Base-by-base conservation (phyloP, 352 stramenopile species). In the Phytophthora meadii region DNA sequence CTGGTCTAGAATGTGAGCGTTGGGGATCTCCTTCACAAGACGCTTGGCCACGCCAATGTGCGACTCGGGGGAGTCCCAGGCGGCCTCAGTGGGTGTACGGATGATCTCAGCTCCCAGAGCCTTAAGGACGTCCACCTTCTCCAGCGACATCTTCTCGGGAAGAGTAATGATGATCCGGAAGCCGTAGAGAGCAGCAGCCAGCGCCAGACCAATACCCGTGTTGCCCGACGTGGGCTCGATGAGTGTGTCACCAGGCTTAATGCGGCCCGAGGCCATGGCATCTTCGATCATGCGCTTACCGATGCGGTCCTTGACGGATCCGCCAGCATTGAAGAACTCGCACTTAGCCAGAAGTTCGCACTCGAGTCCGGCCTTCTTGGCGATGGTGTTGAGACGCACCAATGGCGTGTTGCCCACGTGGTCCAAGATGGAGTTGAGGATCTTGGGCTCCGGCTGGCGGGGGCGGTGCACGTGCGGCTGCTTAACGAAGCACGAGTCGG, bases 171-270 rank as follows among this genome's bases (percentile, higher is more conserved):
- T 98, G 68, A 94, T 94, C 39, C 90, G 81, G 84, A 99, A 99
- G 55, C 97, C 97, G 72, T 99, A 98, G 68, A 97, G 91, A 30
- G 97, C 97, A 37, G 96, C 97, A 3, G 97, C 96, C 63, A 99
- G 90, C 27, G 97, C 97, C 37, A 99, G 77, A 22, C 96, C 97
- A 65, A 99, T 99, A 28, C 97, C 89, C 6, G 97, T 99, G 76
- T 99, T 99, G 40, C 97, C 97, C 15, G 89, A 98, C 27, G 97
- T 99, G 4, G 97, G 97, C 75, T 99, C 97, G 45, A 99, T 98
- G 14, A 99, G 75, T 30, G 94, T 99, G 68, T 98, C 94, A 8
- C 97, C 97, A 1, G 88, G 88, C 53, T 97, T 97, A 58, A 99
- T 98, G 19, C 82, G 76, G 10, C 96, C 96, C 2, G 74, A 76